Conservation (phyloP, 192 early-diverging fungal species). For the Mortierella claussenii region DNA sequence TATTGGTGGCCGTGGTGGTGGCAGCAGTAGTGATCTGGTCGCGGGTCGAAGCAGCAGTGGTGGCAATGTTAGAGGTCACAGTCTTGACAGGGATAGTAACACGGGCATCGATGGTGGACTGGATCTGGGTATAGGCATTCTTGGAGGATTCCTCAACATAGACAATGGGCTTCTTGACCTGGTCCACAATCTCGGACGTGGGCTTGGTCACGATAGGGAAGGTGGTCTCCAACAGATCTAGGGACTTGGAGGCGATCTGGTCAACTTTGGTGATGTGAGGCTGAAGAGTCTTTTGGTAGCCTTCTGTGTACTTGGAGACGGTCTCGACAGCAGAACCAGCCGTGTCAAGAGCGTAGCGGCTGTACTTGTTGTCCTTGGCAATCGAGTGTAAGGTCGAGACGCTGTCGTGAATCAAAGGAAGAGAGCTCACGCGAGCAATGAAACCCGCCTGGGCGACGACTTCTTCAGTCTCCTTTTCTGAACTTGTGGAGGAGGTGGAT, state of each 20-base stretch:
- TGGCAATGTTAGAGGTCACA: constrained; percentile 50
- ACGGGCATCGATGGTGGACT: constrained; percentile 48
- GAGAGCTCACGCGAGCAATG: constrained; percentile 31
- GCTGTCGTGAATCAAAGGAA: constrained; percentile 29
- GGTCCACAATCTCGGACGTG: constrained; percentile 67
- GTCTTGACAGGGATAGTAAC: constrained; percentile 68
- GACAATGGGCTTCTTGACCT: constrained; percentile 59
- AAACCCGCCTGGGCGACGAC: constrained; percentile 15
- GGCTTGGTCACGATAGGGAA: constrained; percentile 71
- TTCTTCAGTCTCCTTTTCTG: background rate
- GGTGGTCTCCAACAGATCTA: constrained; percentile 69
- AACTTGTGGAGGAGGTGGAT: background rate
- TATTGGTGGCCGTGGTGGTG: constrained; percentile 27
- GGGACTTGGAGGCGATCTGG: constrained; percentile 66
- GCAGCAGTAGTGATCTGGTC: constrained; percentile 30
- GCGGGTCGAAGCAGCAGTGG: constrained; percentile 23
- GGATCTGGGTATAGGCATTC: constrained; percentile 59
- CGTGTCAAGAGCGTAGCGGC: constrained; percentile 26
- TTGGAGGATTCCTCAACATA: constrained; percentile 46
- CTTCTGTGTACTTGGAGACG: constrained; percentile 47
- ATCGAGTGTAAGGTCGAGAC: constrained; percentile 44
- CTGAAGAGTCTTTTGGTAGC: constrained; percentile 59
- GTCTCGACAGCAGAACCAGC: constrained; percentile 33
- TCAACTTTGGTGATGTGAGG: constrained; percentile 65
- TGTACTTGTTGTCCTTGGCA: constrained; percentile 54